Evolutionary conservation across 1,139 yeast genomes (phyloP).

Genomic region (Petasospora fabianii): DNA sequence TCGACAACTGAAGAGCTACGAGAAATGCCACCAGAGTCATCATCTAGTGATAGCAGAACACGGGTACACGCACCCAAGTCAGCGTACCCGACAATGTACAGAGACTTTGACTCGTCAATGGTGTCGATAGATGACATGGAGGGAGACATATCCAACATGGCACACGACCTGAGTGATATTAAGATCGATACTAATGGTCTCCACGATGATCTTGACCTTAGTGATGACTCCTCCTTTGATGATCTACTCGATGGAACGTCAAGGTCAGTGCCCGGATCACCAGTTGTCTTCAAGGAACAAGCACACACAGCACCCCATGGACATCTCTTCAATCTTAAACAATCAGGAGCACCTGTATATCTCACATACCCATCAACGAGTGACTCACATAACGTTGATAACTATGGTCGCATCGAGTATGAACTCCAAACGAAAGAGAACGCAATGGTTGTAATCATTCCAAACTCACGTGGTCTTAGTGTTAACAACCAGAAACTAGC

Average conservation of each 20-base stretch:
- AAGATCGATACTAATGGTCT: constrained; percentile 1
- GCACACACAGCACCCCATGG: constrained; percentile 19
- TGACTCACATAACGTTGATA: constrained; percentile 19
- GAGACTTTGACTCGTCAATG: constrained; percentile 21
- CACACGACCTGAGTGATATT: constrained; percentile 5
- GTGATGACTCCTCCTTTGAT: constrained; percentile 19
- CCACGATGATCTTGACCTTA: constrained; percentile 1
- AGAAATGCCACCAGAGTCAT: too few relatives aligned
- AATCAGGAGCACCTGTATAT: constrained; percentile 17
- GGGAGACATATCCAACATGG: constrained; percentile 23
- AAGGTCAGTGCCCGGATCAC: constrained; percentile 2
- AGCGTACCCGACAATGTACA: constrained; percentile 21
- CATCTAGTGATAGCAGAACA: too few relatives aligned
- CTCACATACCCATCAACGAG: constrained; percentile 22
- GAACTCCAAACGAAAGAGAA: constrained; percentile 23
- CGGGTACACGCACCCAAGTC: constrained; percentile 19
- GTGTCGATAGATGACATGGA: constrained; percentile 24
- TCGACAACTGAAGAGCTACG: too few relatives aligned
- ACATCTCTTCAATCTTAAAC: constrained; percentile 20
- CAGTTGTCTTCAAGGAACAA: constrained; percentile 16
- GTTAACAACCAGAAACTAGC: constrained; percentile 24
- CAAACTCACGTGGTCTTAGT: constrained; percentile 22
- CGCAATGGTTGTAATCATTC: constrained; percentile 26
- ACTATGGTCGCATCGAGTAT: constrained; percentile 25
- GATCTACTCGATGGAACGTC: constrained; percentile 12